Evolutionary conservation across 495 filamentous ascomycete genomes (phyloP).

Genomic region (Neurospora hispaniola): DNA sequence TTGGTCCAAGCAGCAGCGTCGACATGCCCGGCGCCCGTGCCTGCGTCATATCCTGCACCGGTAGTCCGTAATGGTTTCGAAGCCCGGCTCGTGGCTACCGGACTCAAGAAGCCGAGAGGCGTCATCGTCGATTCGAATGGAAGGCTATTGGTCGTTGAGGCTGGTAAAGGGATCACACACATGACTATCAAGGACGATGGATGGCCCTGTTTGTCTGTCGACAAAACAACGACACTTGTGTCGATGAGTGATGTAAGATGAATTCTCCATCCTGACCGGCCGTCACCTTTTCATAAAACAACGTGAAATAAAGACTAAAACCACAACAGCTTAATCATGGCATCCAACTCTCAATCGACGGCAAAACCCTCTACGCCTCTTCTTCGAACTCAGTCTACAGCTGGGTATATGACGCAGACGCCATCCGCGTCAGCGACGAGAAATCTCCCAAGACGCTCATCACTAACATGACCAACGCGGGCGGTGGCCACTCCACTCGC

Average conservation of each 20-base stretch:
- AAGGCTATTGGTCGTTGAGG: slow-evolving; percentile 51
- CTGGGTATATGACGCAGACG: slow-evolving; percentile 48
- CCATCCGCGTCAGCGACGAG: slow-evolving; percentile 30
- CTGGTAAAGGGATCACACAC: slow-evolving; percentile 41
- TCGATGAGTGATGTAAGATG: slow-evolving; percentile 29
- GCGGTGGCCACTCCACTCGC: slow-evolving; percentile 48
- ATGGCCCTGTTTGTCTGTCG: slow-evolving; percentile 30
- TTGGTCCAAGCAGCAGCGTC: not conserved
- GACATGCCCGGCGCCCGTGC: slow-evolving; percentile 17
- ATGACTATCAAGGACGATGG: slow-evolving; percentile 39
- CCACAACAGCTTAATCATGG: slow-evolving; percentile 47
- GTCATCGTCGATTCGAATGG: slow-evolving; percentile 50
- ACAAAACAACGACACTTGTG: slow-evolving; percentile 17
- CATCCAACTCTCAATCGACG: slow-evolving; percentile 51
- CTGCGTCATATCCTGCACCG: slow-evolving; percentile 25
- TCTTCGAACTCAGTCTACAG: slow-evolving; percentile 42
- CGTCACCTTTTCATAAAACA: not conserved
- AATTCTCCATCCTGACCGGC: not conserved
- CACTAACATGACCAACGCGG: slow-evolving; percentile 41
- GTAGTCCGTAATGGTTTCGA: slow-evolving; percentile 47
- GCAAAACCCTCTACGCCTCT: slow-evolving; percentile 55
- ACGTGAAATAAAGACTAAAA: not conserved
- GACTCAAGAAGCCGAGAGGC: slow-evolving; percentile 43
- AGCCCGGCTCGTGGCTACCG: slow-evolving; percentile 43
- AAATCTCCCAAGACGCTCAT: slow-evolving; percentile 40